phyloP scores from a whole-genome alignment of 108 stramenopile species.

The Pseudonitzschia delicatissima region DNA sequence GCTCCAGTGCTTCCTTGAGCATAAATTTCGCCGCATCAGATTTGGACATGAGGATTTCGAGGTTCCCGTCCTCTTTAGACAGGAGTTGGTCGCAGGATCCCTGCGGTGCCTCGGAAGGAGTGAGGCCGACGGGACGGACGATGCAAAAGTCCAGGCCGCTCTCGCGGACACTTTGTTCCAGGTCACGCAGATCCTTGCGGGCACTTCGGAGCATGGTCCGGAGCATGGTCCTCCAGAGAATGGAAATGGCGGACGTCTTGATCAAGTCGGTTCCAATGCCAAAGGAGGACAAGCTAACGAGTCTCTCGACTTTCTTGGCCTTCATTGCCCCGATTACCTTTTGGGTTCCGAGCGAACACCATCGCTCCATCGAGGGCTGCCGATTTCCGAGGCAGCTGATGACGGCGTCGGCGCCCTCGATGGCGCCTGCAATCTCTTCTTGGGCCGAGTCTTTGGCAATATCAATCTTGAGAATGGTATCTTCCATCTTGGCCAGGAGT shows the following conservation, averaged over 20 bases:
- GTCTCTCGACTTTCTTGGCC: slow-evolving; percentile 39
- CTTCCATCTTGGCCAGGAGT: neutral
- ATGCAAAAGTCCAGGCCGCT: slow-evolving; percentile 51
- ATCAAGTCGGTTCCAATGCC: slow-evolving; percentile 44
- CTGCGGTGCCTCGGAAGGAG: slow-evolving; percentile 46
- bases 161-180: slow-evolving; percentile 36
- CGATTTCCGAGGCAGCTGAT: slow-evolving; percentile 76
- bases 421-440: slow-evolving; percentile 19
- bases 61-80: neutral
- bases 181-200: slow-evolving; percentile 50
- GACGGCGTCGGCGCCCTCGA: slow-evolving; percentile 54
- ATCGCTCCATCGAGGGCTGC: slow-evolving; percentile 43
- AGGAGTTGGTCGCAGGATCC: neutral
- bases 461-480: slow-evolving; percentile 3
- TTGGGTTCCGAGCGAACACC: slow-evolving; percentile 40
- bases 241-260: neutral
- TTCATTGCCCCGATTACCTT: slow-evolving; percentile 62
- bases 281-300: slow-evolving; percentile 52
- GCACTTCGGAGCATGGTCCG: slow-evolving; percentile 34
- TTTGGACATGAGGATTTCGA: slow-evolving; percentile 47
- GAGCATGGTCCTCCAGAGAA: slow-evolving; percentile 41
- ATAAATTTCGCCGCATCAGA: slow-evolving; percentile 66
- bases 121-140: slow-evolving; percentile 68
- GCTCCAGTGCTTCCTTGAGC: slow-evolving; percentile 62
- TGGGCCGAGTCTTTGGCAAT: neutral